Percentiles rank a stretch among this genome's conserved stretches.
These are phyloP conservation scores for Tulasnella sp. DNA, from an alignment of 768 basidiomycete genomes.

Conservation along the genomic window DNA sequence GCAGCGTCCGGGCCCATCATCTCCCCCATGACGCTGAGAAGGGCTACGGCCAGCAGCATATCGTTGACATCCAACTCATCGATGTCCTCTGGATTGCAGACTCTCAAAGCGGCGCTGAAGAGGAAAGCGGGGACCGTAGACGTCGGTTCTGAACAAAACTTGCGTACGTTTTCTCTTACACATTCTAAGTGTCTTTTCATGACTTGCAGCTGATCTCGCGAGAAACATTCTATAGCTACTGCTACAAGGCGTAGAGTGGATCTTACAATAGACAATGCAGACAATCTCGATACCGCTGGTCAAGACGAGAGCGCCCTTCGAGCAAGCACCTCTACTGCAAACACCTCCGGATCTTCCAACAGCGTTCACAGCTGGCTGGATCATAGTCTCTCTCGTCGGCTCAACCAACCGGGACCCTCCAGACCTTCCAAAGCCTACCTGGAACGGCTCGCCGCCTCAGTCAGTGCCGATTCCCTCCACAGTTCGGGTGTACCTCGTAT, in stretches of 20 bases:
- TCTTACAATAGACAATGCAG: background rate
- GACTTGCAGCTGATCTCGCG: background rate
- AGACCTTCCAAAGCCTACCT: background rate
- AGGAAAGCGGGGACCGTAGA: background rate
- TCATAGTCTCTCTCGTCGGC: background rate
- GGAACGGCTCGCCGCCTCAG: background rate
- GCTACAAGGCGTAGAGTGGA: too few species aligned
- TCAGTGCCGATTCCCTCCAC: background rate
- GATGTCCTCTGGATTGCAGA: background rate
- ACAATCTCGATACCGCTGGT: background rate
- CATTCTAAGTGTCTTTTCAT: background rate
- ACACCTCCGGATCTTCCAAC: too few species aligned
- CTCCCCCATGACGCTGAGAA: constrained; percentile 1
- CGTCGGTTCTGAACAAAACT: background rate
- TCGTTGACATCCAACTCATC: background rate
- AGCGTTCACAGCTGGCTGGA: background rate
- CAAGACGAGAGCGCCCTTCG: background rate
- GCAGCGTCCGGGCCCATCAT: background rate
- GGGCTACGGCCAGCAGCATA: background rate
- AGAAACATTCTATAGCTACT: too few species aligned
- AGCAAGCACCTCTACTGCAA: too few species aligned
- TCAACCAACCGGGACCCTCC: background rate
- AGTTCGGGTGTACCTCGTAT: background rate
- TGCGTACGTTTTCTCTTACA: constrained; percentile 1
- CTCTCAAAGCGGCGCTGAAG: constrained; percentile 1